These are phyloP conservation scores for Clonostachys byssicola DNA, from an alignment of 2,329 filamentous ascomycete species.

Conservation along the genomic window DNA sequence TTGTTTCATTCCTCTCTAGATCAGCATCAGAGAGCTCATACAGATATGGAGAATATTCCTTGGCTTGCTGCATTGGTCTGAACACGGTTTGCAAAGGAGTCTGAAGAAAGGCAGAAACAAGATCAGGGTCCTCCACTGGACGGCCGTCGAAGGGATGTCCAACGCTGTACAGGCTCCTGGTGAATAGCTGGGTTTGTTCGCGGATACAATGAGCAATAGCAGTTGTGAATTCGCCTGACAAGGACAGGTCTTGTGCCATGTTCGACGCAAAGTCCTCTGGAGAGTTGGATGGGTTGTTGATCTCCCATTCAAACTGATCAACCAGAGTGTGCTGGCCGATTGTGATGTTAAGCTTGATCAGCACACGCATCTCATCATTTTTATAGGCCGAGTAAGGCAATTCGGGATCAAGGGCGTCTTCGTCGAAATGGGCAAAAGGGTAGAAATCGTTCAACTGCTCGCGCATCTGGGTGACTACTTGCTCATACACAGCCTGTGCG, in stretches of 20 bases:
- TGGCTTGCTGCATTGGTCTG: conserved; percentile 85
- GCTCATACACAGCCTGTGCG: conserved; percentile 57
- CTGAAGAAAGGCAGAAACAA: conserved; percentile 79
- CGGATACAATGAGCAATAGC: conserved; percentile 97
- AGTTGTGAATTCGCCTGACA: conserved; percentile 93
- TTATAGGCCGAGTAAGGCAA: conserved; percentile 92
- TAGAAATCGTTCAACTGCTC: conserved; percentile 94
- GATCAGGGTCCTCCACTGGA: conserved; percentile 86
- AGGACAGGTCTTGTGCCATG: conserved; percentile 85
- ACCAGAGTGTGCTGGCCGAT: conserved; percentile 92
- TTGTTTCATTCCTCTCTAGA: conserved; percentile 84
- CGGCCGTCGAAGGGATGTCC: conserved; percentile 94
- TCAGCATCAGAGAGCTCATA: conserved; percentile 92
- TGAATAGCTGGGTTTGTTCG: conserved; percentile 93
- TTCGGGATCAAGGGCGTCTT: conserved; percentile 85
- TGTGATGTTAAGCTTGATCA: conserved; percentile 95
- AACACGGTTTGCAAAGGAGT: conserved; percentile 81
- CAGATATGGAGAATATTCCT: conserved; percentile 89
- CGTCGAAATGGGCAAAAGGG: conserved; percentile 84
- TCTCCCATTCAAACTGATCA: conserved; percentile 98
- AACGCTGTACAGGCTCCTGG: conserved; percentile 85
- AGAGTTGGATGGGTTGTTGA: conserved; percentile 90
- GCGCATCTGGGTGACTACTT: conserved; percentile 65
- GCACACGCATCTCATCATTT: conserved; percentile 96
- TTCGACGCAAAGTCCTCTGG: conserved; percentile 89